Base-by-base conservation (phyloP, 129 eudicot genomes). In the Lactuca saligna region DNA sequence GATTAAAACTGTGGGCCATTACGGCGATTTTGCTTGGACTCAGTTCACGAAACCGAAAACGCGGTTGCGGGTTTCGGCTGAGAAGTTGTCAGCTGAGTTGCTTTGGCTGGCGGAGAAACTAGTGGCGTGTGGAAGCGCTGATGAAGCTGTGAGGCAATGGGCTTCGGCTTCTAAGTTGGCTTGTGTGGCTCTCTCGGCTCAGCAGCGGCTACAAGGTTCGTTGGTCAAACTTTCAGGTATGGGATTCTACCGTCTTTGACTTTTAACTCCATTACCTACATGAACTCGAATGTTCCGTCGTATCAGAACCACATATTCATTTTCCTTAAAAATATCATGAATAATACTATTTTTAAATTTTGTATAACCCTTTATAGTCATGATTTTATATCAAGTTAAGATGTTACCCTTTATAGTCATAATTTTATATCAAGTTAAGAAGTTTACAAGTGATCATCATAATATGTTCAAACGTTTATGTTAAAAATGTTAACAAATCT, bases 41-140 rank as follows among this genome's bases (percentile, higher is more conserved):
- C 72, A 83, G 79, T 46, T 75, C 37, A 74, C 76, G 75, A 78
- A 31, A 65, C 11, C 65, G 62, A 72, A 39, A 65, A 63, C 62
- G 13, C 65, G 70, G 56, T 56, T 53, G 33, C 78, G 73, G 59
- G 75, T 59, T 62, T 82, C 95, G 64, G 95, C 87, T 16, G 94
- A 84, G 87, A 91, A 86, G 87, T 54, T 84, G 77, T 78, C 90
- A 37, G 92, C 97, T 65, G 97, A 91, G 79, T 8, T 86, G 82
- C 83, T 88, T 34, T 91, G 97, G 97, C 49, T 88, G 72, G 89
- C 83, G 29, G 79, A 81, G 83, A 91, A 91, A 66, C 70, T 88
- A 75, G 89, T 77, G 68, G 82, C 79, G 50, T 83, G 86, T 68
- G 91, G 91, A 64, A 66, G 87, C 31, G 87, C 17, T 11, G 95